Base-by-base conservation (phyloP, 73 alveolate genomes). In the Paraurostyla sp. region DNA sequence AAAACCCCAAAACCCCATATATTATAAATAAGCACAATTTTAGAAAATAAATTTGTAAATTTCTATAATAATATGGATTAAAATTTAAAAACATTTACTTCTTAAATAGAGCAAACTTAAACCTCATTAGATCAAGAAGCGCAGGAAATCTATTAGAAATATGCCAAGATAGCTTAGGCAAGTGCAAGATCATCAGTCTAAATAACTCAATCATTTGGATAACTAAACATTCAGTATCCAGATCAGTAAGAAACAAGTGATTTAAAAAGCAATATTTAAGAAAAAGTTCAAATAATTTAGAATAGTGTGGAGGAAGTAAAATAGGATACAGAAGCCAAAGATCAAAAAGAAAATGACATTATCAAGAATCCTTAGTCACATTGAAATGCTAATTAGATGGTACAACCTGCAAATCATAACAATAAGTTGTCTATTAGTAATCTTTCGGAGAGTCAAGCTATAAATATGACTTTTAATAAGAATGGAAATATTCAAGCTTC, bases 61-160 rank as follows among this genome's bases (percentile, higher is more conserved):
- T n/a, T n/a, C n/a, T n/a, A n/a, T n/a, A n/a, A n/a, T n/a, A n/a
- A n/a, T n/a, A n/a, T n/a, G n/a, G n/a, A 54, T 54, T 54, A n/a
- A 6, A 4, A 54, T 35, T 54, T 54, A 65, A 65, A 38, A 65
- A 56, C 23, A 38, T 65, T 6, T 58, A 65, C n/a, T 65, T 65
- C 82, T 9, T 4, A 65, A 25, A 40, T 65, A 2, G 82, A 65
- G 46, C 25, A 65, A 22, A 65, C 82, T 38, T 38, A 65, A 40
- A 58, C 82, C 20, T 65, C 82, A 15, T 40, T 65, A 6, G 82
- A 65, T 65, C 41, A 38, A 15, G 82, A 65, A 65, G 82, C 82
- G 35, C 36, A 65, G 25, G 82, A 65, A 65, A 65, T 65, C 1
- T 38, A 38, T 35, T 23, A 65, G 41, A 65, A 65, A 38, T 65